Conservation (phyloP, 1,284 basidiomycete genomes). For the Rhodotorula sp. region DNA sequence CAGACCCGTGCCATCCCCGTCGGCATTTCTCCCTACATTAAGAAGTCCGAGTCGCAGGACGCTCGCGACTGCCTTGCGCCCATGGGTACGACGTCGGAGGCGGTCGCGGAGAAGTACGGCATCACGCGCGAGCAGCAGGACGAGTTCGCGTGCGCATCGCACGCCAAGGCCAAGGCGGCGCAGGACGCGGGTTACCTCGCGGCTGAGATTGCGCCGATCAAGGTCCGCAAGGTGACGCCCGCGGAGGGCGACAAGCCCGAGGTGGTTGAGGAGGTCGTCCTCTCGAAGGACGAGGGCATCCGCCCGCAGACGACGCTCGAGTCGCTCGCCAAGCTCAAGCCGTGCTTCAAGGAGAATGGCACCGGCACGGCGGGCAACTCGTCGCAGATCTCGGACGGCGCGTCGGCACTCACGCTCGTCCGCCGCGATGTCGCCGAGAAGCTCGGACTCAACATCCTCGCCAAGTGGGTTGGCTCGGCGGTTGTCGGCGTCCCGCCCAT, state of each 20-base stretch:
- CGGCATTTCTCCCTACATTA: constrained; percentile 48
- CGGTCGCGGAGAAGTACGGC: constrained; percentile 53
- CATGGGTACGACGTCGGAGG: constrained; percentile 55
- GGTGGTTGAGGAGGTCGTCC: constrained; percentile 39
- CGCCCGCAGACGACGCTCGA: constrained; percentile 42
- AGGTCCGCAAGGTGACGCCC: constrained; percentile 49
- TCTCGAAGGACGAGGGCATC: constrained; percentile 49
- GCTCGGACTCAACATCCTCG: constrained; percentile 51
- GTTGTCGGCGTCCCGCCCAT: constrained; percentile 50
- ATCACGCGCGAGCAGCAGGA: constrained; percentile 52
- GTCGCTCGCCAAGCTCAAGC: constrained; percentile 53
- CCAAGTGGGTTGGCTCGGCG: constrained; percentile 52
- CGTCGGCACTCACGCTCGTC: constrained; percentile 52
- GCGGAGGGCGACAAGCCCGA: constrained; percentile 41
- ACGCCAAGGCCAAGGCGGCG: constrained; percentile 51
- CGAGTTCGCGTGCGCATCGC: constrained; percentile 52
- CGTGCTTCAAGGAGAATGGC: constrained; percentile 52
- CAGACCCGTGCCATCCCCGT: constrained; percentile 49
- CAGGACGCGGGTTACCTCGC: constrained; percentile 54
- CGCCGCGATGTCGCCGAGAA: constrained; percentile 53
- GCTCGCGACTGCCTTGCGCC: constrained; percentile 51
- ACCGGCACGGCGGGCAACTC: constrained; percentile 55
- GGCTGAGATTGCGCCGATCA: constrained; percentile 53
- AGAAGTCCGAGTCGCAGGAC: constrained; percentile 45
- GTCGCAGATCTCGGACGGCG: constrained; percentile 55